Evolutionary conservation across 495 filamentous ascomycete genomes (phyloP), one percentile per base, ranked within the genome.

Genomic region (Neurospora sp.): DNA sequence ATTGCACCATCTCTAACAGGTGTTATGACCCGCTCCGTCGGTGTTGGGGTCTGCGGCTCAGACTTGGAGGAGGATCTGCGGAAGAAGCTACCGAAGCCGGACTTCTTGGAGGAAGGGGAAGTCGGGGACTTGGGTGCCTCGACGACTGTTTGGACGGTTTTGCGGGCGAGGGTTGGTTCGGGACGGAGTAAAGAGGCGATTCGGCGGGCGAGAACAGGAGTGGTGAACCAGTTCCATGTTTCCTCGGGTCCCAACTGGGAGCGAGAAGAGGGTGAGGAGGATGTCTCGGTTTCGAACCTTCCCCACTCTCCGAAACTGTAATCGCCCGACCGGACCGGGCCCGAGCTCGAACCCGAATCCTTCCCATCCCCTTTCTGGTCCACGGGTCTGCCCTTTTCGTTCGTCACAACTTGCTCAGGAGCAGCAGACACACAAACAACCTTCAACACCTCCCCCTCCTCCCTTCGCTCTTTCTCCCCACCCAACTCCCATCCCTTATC

Each of bases 361-460:
- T 45, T n/a, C 19, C 43, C 43, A 3, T 10, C n/a, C 0, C n/a
- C 4, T 11, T 59, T 59, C 48, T 5, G 11, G 24, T 59, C 48
- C 24, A 59, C 48, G 0, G 48, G 4, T 1, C 48, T 28, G 0
- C 48, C 48, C 15, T 62, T 62, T 34, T 62, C 54, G 15, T 34
- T 28, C 13, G 3, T 17, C 48, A 31, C 48, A 2, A 4, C 9
- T 24, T 24, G n/a, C n/a, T 24, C 45, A 31, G 24, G 48, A 59
- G 24, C 21, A 28, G 48, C 21, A 62, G 54, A 62, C 1, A 62
- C 77, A 31, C 82, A 78, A 9, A 76, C 78, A 3, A 84, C 76
- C 40, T 72, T 73, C 19, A 81, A 77, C 13, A 81, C 45, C 66
- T 85, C 83, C 8, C 83, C 83, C 45, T 79, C 82, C 13, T 74